A percentile compares a stretch with the other conserved stretches of the same genome.
Conservation (phyloP, 495 filamentous ascomycete genomes). For the Lasiosphaeria ovina region DNA sequence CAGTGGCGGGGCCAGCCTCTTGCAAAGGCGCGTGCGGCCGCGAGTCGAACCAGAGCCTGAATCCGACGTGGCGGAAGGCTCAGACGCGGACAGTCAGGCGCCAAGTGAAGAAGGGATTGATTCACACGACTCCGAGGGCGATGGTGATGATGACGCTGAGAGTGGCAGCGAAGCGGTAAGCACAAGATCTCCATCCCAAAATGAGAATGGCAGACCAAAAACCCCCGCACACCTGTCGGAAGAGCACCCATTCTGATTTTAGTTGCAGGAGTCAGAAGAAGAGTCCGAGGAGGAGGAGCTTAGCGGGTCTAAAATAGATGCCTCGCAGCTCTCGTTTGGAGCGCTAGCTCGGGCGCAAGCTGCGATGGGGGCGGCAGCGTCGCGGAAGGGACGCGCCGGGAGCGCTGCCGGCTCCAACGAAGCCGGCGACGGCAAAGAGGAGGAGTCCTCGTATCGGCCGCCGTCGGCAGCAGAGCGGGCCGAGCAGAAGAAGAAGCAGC, state of each 20-base stretch:
- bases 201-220: neutral
- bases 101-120: conserved; percentile 38
- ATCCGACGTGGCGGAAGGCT: conserved; percentile 38
- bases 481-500: conserved; percentile 18
- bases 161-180: conserved; percentile 28
- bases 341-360: conserved; percentile 82
- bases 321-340: conserved; percentile 73
- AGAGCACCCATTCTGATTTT: too few species aligned
- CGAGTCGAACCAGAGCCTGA: conserved; percentile 55
- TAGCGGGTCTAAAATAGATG: conserved; percentile 34
- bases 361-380: conserved; percentile 44
- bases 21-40: conserved; percentile 58
- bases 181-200: neutral
- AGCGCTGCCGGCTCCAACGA: neutral
- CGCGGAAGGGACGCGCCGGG: conserved; percentile 31
- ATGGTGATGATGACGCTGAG: conserved; percentile 37
- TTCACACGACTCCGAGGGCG: conserved; percentile 27
- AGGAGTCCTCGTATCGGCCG: conserved; percentile 5
- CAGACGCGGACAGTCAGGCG: conserved; percentile 18
- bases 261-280: conserved; percentile 12
- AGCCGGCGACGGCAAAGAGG: neutral
- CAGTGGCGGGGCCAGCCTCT: conserved; percentile 31
- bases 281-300: conserved; percentile 26
- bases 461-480: conserved; percentile 2
- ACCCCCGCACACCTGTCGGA: too few species aligned